Percentiles rank a stretch among this genome's conserved stretches.
Evolutionary conservation across 2,329 filamentous ascomycete genomes (phyloP).

Genomic region (Magnaporthales sp.): DNA sequence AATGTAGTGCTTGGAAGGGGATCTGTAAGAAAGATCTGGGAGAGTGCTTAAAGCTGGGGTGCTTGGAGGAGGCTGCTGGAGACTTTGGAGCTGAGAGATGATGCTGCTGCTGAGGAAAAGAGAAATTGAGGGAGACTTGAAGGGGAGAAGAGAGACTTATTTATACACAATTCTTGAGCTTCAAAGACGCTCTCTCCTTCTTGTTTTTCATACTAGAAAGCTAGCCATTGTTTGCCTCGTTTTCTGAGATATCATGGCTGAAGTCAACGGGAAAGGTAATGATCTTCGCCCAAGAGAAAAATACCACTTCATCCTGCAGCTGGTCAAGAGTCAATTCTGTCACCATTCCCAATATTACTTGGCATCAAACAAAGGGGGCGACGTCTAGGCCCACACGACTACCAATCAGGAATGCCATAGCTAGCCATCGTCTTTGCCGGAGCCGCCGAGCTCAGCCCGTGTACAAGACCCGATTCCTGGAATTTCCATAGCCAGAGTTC

Average conservation of each 20-base stretch:
- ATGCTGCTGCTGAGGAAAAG: background rate
- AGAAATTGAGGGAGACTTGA: background rate
- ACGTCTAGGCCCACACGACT: background rate
- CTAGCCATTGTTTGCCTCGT: background rate
- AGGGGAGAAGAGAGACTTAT: background rate
- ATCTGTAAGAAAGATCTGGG: background rate
- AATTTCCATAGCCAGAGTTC: background rate
- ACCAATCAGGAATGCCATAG: too few relatives aligned
- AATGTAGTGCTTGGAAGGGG: background rate
- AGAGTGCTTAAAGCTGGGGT: background rate
- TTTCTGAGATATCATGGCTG: background rate
- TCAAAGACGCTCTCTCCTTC: background rate
- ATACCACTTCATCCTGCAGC: background rate
- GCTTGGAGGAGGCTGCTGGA: background rate
- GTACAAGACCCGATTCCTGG: background rate
- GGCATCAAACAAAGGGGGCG: background rate
- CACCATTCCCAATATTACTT: background rate
- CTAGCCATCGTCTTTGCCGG: background rate
- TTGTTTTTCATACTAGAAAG: background rate
- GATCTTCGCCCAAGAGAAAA: background rate
- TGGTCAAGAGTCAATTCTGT: background rate
- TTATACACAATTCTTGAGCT: background rate
- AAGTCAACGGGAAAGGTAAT: background rate
- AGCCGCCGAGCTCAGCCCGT: background rate
- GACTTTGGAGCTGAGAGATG: slow-evolving; percentile 1